Evolutionary conservation across 2,329 filamentous ascomycete genomes (phyloP).

Genomic region (Pseudodiploospora longispora): DNA sequence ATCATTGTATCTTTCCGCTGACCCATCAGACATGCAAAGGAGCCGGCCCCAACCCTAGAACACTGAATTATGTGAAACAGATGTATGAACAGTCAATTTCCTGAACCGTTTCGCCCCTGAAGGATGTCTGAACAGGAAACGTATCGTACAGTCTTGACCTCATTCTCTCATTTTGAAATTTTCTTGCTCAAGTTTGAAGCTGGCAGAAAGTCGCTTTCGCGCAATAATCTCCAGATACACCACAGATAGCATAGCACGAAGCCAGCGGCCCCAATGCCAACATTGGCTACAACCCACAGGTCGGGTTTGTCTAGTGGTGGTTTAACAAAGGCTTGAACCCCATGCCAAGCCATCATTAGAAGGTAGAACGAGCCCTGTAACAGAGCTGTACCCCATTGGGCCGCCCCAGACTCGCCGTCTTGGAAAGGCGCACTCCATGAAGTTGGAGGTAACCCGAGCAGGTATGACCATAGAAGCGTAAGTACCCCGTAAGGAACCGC

Average conservation of each 20-base stretch:
- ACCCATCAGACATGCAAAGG: too few species aligned
- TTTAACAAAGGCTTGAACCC: slow-evolving; percentile 57
- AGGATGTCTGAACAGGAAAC: too few species aligned
- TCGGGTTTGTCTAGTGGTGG: slow-evolving; percentile 78
- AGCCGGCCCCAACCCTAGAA: too few species aligned
- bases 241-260: slow-evolving; percentile 86
- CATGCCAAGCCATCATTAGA: slow-evolving; percentile 74
- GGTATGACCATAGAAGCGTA: slow-evolving; percentile 81
- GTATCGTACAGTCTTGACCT: background rate
- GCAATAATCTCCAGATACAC: slow-evolving; percentile 66
- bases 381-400: slow-evolving; percentile 50
- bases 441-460: slow-evolving; percentile 77
- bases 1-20: too few species aligned
- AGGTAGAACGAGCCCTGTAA: slow-evolving; percentile 71
- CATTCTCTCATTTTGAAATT: slow-evolving; percentile 26
- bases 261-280: slow-evolving; percentile 73
- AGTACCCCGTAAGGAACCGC: slow-evolving; percentile 78
- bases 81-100: too few species aligned
- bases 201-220: slow-evolving; percentile 48
- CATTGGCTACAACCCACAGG: slow-evolving; percentile 88
- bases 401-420: slow-evolving; percentile 25
- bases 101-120: too few species aligned
- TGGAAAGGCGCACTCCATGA: slow-evolving; percentile 61
- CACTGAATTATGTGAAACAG: too few species aligned
- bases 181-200: slow-evolving; percentile 19